A percentile compares a stretch with the other conserved stretches of the same genome.
Conservation (phyloP, 331 rosid species). For the Acacia pycnantha region DNA sequence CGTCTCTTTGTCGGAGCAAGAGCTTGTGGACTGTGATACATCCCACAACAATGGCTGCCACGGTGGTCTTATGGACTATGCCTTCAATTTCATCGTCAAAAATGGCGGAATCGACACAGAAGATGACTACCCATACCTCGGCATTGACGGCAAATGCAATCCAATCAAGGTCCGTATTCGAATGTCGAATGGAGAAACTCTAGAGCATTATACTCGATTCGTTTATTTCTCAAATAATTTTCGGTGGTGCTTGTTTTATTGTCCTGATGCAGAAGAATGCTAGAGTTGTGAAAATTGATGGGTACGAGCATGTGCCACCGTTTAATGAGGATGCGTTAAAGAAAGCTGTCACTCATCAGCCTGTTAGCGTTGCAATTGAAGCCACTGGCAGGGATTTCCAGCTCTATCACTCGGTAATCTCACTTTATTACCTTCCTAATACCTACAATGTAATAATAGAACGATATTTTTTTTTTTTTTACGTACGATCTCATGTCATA, state of each 20-base stretch:
- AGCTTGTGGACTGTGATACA: slow-evolving; percentile 82
- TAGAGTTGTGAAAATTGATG: slow-evolving; percentile 73
- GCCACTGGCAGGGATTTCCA: slow-evolving; percentile 75
- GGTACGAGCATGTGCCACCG: slow-evolving; percentile 77
- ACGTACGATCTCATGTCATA: background rate
- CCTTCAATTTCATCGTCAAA: slow-evolving; percentile 75
- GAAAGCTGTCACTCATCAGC: slow-evolving; percentile 94
- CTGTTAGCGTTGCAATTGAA: slow-evolving; percentile 91
- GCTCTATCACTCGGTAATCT: slow-evolving; percentile 72
- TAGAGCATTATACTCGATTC: background rate
- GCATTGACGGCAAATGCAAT: slow-evolving; percentile 56
- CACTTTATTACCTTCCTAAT: background rate
- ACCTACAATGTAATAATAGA: background rate
- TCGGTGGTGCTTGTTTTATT: background rate
- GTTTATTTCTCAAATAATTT: background rate
- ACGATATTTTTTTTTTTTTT: background rate
- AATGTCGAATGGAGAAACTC: background rate
- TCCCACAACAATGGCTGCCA: slow-evolving; percentile 70
- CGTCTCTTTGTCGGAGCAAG: slow-evolving; percentile 84
- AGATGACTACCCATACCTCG: slow-evolving; percentile 75
- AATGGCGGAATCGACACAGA: slow-evolving; percentile 92
- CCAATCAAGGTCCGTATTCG: slow-evolving; percentile 41
- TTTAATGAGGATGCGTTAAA: slow-evolving; percentile 59
- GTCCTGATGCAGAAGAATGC: slow-evolving; percentile 51
- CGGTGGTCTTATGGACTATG: slow-evolving; percentile 91